Evolutionary conservation across 164 flowering plant genomes (phyloP), one percentile per base, ranked within the genome.

Genomic region (Annona cherimola): DNA sequence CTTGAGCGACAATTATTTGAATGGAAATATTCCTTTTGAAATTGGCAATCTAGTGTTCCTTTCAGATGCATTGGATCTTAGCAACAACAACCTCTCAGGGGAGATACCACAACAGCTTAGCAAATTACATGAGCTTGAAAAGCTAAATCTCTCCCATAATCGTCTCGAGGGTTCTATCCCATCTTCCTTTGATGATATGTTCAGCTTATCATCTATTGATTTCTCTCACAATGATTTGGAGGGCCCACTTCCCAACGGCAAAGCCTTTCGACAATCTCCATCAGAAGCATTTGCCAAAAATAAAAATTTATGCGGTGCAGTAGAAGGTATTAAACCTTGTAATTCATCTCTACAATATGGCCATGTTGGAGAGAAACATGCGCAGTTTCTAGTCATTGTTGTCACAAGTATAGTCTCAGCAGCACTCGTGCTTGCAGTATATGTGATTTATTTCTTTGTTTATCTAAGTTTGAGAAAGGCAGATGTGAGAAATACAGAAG

Each of bases 101-200:
- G 44, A 4, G 2, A 57, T 69, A 69, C 19, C 72, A 12, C 72
- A 61, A 4, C 63, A 69, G 20, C 63, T 69, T 54, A 45, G 72
- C 16, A 69, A 69, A 8, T 42, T 69, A 35, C 43, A 11, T 20
- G 8, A 7, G 26, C 18, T 69, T 63, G 26, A 42, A 1, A 69
- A 55, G 65, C 68, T 78, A 3, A 69, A 75, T 46, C 71, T 78
- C 63, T 72, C 76, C 64, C 68, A 66, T 41, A 79, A 79, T 44
- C 45, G 61, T 6, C 69, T 79, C 67, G 46, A 73, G 71, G 78
- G 69, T 19, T 16, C 18, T 60, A 69, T 79, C 26, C 81, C 81
- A 19, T 2, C 65, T 2, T 66, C 71, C 4, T 66, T 79, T 26
- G 73, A 71, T 50, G 70, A 12, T 66, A 42, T 73, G 44, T 5